These are phyloP conservation scores for Mucor plumbeus DNA, from an alignment of 371 early-diverging fungal species.

Conservation along the genomic window DNA sequence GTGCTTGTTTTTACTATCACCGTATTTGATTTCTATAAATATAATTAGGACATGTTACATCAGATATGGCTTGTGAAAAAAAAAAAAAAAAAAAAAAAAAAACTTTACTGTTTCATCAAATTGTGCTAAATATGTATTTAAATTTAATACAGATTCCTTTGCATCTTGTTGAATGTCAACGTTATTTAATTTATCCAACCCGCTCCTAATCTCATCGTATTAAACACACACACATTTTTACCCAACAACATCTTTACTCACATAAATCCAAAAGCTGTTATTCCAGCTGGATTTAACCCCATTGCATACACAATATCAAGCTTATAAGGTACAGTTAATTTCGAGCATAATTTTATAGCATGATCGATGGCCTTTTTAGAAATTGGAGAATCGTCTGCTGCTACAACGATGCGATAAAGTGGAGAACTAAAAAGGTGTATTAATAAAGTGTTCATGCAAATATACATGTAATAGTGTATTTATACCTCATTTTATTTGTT, in stretches of 20 bases:
- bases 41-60: neutral
- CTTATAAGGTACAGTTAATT: slow-evolving; percentile 7
- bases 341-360: slow-evolving; percentile 22
- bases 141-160: slow-evolving; percentile 7
- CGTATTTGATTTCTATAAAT: neutral
- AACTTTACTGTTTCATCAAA: slow-evolving; percentile 20
- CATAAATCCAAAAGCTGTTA: slow-evolving; percentile 18
- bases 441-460: neutral
- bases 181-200: slow-evolving; percentile 40
- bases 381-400: slow-evolving; percentile 31
- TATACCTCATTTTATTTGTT: slow-evolving; percentile 3
- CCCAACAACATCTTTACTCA: neutral
- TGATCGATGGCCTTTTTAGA: slow-evolving; percentile 32
- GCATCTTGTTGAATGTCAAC: slow-evolving; percentile 36
- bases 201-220: slow-evolving; percentile 16
- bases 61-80: neutral
- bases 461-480: neutral
- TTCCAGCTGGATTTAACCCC: slow-evolving; percentile 34
- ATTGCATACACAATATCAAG: slow-evolving; percentile 33
- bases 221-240: neutral
- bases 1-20: slow-evolving; percentile 13
- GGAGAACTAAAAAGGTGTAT: neutral
- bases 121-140: slow-evolving; percentile 7
- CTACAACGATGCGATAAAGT: slow-evolving; percentile 29
- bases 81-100: neutral